Evolutionary conservation across 75 land plant species (phyloP).

Genomic region (Cupressus sempervirens): DNA sequence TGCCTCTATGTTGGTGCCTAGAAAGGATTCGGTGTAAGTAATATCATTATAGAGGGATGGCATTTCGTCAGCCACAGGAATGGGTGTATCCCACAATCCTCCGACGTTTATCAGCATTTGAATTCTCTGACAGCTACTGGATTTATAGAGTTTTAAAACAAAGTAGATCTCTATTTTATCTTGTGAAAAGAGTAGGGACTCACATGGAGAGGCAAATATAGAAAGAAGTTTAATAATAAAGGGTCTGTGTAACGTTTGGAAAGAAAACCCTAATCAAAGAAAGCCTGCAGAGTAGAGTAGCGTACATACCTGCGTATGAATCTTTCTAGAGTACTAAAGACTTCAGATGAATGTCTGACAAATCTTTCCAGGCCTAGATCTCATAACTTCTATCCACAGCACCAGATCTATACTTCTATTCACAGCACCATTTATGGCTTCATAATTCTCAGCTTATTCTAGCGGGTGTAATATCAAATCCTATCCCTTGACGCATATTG

Average conservation of each 20-base stretch:
- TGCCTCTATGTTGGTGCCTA: too few species aligned
- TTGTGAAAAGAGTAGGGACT: background rate
- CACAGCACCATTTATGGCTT: background rate
- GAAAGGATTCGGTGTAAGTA: background rate
- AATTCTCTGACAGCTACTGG: background rate
- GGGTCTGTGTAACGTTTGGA: background rate
- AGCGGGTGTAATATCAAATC: too few species aligned
- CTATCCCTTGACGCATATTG: too few species aligned
- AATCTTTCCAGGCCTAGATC: too few species aligned
- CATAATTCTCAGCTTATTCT: too few species aligned
- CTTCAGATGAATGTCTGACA: background rate
- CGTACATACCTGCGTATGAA: background rate
- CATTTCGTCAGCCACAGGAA: background rate
- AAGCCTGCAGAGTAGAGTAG: background rate
- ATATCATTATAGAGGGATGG: background rate
- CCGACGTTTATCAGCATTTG: background rate
- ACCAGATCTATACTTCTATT: background rate
- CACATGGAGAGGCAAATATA: background rate
- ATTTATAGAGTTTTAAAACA: too few species aligned
- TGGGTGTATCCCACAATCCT: background rate
- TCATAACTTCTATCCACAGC: background rate
- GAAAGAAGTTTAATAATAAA: too few species aligned
- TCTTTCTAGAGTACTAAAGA: background rate
- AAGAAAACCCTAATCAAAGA: background rate
- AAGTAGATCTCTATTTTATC: too few species aligned